A percentile compares a stretch with the other conserved stretches of the same genome.
Conservation (phyloP, 177 flowering plant species). For the Vitis hybrid region DNA sequence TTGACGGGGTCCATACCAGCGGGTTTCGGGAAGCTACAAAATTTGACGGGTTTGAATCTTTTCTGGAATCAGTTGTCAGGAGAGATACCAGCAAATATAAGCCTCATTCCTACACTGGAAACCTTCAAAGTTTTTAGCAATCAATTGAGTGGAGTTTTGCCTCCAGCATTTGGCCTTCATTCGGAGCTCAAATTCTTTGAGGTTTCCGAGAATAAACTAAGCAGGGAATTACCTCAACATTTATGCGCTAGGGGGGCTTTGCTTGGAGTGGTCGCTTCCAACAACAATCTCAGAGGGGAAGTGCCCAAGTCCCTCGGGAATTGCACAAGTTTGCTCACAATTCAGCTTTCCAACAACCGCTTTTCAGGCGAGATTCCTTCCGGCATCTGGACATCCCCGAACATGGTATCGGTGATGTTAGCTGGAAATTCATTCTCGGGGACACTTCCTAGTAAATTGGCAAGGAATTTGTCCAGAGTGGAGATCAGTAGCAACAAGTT, state of each 20-base stretch:
- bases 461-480: slow-evolving; percentile 43
- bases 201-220: slow-evolving; percentile 34
- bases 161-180: slow-evolving; percentile 37
- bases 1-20: no score
- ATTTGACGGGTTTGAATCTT: no score
- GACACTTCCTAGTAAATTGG: slow-evolving; percentile 29
- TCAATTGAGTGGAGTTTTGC: slow-evolving; percentile 32
- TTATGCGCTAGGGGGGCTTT: slow-evolving; percentile 39
- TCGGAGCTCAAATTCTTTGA: slow-evolving; percentile 35
- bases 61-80: slow-evolving; percentile 20
- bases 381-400: slow-evolving; percentile 39
- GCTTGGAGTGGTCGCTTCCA: slow-evolving; percentile 37
- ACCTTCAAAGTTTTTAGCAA: slow-evolving; percentile 28
- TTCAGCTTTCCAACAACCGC: slow-evolving; percentile 41
- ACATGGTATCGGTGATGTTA: slow-evolving; percentile 31
- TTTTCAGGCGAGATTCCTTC: slow-evolving; percentile 52
- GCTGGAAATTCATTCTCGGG: slow-evolving; percentile 49
- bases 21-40: no score
- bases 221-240: slow-evolving; percentile 43
- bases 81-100: slow-evolving; percentile 31
- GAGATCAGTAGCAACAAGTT: slow-evolving; percentile 54
- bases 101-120: slow-evolving; percentile 26
- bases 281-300: slow-evolving; percentile 44
- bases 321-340: slow-evolving; percentile 31
- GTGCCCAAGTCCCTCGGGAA: slow-evolving; percentile 49